Base-by-base conservation (phyloP, 2,329 filamentous ascomycete genomes). In the Alternaria ventricosa region DNA sequence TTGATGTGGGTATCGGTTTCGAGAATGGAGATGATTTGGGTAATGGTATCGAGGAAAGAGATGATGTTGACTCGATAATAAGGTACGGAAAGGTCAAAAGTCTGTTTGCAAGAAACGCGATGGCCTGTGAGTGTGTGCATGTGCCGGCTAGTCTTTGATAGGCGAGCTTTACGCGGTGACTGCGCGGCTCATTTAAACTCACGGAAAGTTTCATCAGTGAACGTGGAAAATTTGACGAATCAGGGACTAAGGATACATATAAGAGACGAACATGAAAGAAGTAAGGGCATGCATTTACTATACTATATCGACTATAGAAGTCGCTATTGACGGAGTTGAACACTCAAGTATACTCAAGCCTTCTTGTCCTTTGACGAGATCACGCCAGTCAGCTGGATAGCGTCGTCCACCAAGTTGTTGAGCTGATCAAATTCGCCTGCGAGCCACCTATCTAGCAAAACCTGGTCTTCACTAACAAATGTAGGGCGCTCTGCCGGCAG, bases 401-500 rank as follows among this genome's bases (percentile, higher is more conserved):
- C 75, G 43, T 78, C 71, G 51, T 78, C 75, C 3, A 77, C 74
- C 59, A 78, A 54, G 27, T 76, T 71, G 45, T 78, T 78, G 59
- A 78, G 44, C 60, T 78, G 75, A 46, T 77, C 57, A 33, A 75
- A 79, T 54, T 77, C 68, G 7, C 75, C 76, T 15, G 75, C 68
- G 33, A 77, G 58, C 75, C 75, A 77, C 61, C 71, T 63, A 60
- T 78, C 75, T 22, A 78, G 55, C 11, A 77, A 23, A 1, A 67
- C 65, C 47, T 77, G 73, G 45, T 78, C 75, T 54, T 76, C 61
- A 45, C 57, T 74, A 3, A 70, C 65, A 43, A 79, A 78, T 0
- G 61, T 65, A 7, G 60, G 71, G 6, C 68, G 67, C 25, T 55
- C 69, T 3, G 68, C 70, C 0, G 79, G 86, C 10, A 88, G 75